Conservation (phyloP, 2,329 filamentous ascomycete genomes). For the Aureobasidium mangrovei region DNA sequence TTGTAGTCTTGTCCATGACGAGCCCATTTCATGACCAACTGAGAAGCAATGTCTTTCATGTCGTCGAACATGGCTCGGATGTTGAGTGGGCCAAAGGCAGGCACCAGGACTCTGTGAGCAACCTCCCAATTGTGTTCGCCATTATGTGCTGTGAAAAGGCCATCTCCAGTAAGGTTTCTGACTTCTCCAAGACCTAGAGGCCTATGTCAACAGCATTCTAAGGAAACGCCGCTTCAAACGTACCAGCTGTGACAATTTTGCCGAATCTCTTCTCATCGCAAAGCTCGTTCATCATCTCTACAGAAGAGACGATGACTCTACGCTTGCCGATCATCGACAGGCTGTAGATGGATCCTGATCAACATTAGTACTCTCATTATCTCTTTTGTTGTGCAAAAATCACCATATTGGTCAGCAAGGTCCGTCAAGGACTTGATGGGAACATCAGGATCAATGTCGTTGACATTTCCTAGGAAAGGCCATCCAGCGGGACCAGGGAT, state of each 20-base stretch:
- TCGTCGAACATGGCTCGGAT: constrained; percentile 37
- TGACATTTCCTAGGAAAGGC: constrained; percentile 57
- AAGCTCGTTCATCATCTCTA: constrained; percentile 31
- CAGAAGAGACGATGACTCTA: constrained; percentile 19
- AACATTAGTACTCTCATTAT: background rate
- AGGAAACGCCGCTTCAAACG: no score
- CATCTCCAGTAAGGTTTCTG: constrained; percentile 44
- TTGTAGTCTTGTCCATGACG: constrained; percentile 42
- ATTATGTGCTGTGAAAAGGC: constrained; percentile 34
- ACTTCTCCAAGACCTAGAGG: constrained; percentile 41
- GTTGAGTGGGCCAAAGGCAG: constrained; percentile 39
- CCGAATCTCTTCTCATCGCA: constrained; percentile 41
- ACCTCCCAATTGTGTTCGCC: constrained; percentile 32
- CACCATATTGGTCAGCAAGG: constrained; percentile 19
- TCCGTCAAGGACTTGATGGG: constrained; percentile 50
- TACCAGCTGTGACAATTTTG: constrained; percentile 44
- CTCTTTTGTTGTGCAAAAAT: background rate
- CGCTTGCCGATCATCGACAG: constrained; percentile 16
- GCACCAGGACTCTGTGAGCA: constrained; percentile 37
- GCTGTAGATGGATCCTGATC: constrained; percentile 17
- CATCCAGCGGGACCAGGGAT: constrained; percentile 58
- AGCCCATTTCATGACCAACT: constrained; percentile 25
- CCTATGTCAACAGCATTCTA: no score
- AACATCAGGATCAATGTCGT: constrained; percentile 52
- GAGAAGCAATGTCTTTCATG: constrained; percentile 28